phyloP scores from a whole-genome alignment of 2,329 filamentous ascomycete genomes.

The Aspergillus latus region DNA sequence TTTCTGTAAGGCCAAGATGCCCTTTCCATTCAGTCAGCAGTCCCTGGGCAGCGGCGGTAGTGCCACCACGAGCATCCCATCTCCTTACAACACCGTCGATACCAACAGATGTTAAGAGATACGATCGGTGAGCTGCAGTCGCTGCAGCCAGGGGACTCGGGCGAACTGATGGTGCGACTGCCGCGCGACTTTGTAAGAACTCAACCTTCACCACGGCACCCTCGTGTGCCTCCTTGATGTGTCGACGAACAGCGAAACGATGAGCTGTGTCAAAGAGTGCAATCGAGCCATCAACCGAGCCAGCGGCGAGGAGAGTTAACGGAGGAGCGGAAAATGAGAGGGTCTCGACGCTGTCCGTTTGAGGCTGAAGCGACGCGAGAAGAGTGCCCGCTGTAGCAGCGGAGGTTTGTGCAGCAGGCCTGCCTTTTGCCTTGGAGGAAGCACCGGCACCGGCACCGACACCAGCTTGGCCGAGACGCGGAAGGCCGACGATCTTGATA shows the following conservation, averaged over 20 bases:
- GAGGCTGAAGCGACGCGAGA: conserved; percentile 77
- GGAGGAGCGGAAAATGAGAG: conserved; percentile 63
- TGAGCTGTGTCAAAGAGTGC: conserved; percentile 83
- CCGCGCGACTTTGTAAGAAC: conserved; percentile 61
- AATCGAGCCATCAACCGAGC: conserved; percentile 68
- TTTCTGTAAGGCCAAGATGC: conserved; percentile 54
- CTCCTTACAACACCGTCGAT: conserved; percentile 88
- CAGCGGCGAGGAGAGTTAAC: conserved; percentile 60
- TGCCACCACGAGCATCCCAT: conserved; percentile 78
- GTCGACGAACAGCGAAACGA: conserved; percentile 79
- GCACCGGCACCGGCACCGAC: conserved; percentile 32
- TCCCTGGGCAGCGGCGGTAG: conserved; percentile 65
- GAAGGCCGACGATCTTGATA: conserved; percentile 81
- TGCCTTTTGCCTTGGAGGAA: conserved; percentile 51
- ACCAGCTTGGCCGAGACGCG: conserved; percentile 54
- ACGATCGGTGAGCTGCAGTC: conserved; percentile 50
- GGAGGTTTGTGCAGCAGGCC: conserved; percentile 35
- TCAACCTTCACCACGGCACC: conserved; percentile 91
- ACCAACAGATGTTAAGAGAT: conserved; percentile 79
- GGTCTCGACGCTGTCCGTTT: conserved; percentile 77
- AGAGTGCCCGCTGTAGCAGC: conserved; percentile 64
- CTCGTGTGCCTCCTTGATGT: conserved; percentile 79
- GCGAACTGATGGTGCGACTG: conserved; percentile 30
- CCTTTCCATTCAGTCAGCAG: conserved; percentile 86
- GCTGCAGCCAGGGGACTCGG: conserved; percentile 28